Evolutionary conservation across 345 rosid species (phyloP).

Genomic region (Sapria himalayana): DNA sequence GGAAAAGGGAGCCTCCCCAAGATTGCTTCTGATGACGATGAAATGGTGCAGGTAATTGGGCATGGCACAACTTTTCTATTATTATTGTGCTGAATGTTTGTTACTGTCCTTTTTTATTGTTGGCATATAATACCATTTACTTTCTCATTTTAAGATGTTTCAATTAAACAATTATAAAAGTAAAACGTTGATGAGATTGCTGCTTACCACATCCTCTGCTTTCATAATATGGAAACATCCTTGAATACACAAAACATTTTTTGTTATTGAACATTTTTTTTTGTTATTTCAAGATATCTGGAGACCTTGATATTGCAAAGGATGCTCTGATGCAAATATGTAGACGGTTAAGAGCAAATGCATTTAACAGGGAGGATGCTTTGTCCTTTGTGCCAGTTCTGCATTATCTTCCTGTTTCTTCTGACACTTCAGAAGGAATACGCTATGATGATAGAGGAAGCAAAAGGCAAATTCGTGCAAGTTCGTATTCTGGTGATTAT

Average conservation of each 20-base stretch:
- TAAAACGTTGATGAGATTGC: no score
- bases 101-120: no score
- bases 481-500: conserved; percentile 54
- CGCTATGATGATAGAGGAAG: conserved; percentile 50
- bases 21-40: conserved; percentile 74
- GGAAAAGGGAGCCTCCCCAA: conserved; percentile 80
- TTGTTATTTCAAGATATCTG: conserved; percentile 40
- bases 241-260: no score
- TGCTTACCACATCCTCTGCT: no score
- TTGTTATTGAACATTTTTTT: background rate
- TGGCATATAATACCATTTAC: background rate
- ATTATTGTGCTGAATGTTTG: conserved; percentile 1
- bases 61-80: conserved; percentile 5
- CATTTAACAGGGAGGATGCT: conserved; percentile 78
- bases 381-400: conserved; percentile 65
- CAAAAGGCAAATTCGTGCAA: conserved; percentile 59
- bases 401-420: conserved; percentile 67
- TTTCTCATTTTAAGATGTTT: no score
- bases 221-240: no score
- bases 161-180: background rate
- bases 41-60: conserved; percentile 81
- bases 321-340: conserved; percentile 79
- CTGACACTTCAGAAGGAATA: conserved; percentile 33
- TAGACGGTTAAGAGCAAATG: conserved; percentile 63
- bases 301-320: conserved; percentile 88